Percentiles rank a stretch among this genome's conserved stretches.
These are phyloP conservation scores for Alternaria sp. DNA, from an alignment of 2,329 filamentous ascomycete genomes.

Conservation along the genomic window DNA sequence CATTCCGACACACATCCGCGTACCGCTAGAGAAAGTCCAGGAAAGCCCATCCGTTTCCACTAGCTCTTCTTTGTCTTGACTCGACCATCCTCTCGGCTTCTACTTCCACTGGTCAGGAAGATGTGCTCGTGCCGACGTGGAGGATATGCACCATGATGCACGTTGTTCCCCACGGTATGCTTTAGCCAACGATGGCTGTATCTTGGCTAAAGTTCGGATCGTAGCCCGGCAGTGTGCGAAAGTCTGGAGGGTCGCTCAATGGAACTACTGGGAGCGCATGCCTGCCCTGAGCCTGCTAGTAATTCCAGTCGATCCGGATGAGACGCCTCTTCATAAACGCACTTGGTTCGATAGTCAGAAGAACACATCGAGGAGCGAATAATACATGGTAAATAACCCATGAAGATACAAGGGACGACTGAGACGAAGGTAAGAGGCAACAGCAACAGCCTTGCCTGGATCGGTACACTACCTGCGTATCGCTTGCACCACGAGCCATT, in stretches of 20 bases:
- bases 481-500: background rate
- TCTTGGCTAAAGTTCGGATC: constrained; percentile 55
- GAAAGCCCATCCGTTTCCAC: constrained; percentile 45
- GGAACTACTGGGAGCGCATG: background rate
- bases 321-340: background rate
- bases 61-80: constrained; percentile 1
- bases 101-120: constrained; percentile 38
- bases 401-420: too few species aligned
- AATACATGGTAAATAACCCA: background rate
- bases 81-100: constrained; percentile 44
- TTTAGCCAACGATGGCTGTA: constrained; percentile 47
- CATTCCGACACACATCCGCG: constrained; percentile 50
- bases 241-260: constrained; percentile 45
- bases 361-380: background rate
- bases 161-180: constrained; percentile 44
- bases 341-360: background rate
- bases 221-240: constrained; percentile 58
- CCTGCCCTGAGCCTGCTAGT: background rate
- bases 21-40: constrained; percentile 51
- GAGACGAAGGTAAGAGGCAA: too few species aligned
- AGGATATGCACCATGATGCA: constrained; percentile 50
- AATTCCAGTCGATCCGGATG: background rate
- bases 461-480: background rate
- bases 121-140: constrained; percentile 46
- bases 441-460: too few species aligned